Conservation (phyloP, 2,329 filamentous ascomycete species). For the Orbilia brochopaga region DNA sequence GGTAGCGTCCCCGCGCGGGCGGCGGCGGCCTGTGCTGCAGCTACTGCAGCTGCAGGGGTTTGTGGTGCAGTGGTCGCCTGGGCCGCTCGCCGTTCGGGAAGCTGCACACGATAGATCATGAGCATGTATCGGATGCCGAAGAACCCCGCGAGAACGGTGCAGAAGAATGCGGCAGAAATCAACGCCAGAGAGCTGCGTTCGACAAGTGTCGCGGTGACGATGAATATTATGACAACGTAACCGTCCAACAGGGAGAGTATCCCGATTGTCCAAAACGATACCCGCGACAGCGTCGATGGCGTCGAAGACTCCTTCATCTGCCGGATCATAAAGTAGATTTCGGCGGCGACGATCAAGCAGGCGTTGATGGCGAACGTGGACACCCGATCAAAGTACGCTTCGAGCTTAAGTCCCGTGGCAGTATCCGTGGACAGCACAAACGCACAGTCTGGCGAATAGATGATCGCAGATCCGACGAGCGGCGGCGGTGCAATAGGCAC, state of each 20-base stretch:
- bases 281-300: conserved; percentile 70
- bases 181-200: conserved; percentile 53
- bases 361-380: conserved; percentile 68
- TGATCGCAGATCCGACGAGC: conserved; percentile 68
- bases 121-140: conserved; percentile 55
- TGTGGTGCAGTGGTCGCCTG: conserved; percentile 35
- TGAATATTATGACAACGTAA: conserved; percentile 54
- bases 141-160: conserved; percentile 53
- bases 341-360: conserved; percentile 66
- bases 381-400: conserved; percentile 65
- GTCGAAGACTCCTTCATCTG: conserved; percentile 72
- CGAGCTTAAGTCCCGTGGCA: conserved; percentile 69
- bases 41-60: conserved; percentile 31
- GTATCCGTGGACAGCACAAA: conserved; percentile 65
- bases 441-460: conserved; percentile 72
- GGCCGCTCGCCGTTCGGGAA: conserved; percentile 52
- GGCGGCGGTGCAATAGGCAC: conserved; percentile 63
- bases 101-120: conserved; percentile 54
- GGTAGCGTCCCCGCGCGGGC: conserved; percentile 52
- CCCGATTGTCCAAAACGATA: conserved; percentile 69
- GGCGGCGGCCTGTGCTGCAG: conserved; percentile 38
- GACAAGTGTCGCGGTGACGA: conserved; percentile 52
- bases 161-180: conserved; percentile 54
- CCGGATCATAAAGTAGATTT: conserved; percentile 67
- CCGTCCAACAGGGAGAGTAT: conserved; percentile 70